Percentiles rank a stretch among this genome's conserved stretches.
These are phyloP conservation scores for Filosporella fistucella DNA, from an alignment of 495 filamentous ascomycete species.

Conservation along the genomic window DNA sequence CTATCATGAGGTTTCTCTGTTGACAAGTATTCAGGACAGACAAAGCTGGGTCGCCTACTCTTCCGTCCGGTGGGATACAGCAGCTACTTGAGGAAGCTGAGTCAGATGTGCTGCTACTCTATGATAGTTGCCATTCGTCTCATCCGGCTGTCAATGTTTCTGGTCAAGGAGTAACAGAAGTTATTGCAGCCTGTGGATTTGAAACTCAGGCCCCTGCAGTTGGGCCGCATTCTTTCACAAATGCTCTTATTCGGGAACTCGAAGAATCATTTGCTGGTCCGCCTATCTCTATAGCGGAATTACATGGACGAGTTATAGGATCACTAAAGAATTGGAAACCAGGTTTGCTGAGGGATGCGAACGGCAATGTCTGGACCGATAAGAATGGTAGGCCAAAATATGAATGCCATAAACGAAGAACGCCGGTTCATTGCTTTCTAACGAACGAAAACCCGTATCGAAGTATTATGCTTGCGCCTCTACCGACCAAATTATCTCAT, in stretches of 20 bases:
- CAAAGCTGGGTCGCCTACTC: no score
- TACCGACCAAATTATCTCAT: background rate
- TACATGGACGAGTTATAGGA: background rate
- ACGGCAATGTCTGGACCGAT: background rate
- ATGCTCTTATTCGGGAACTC: background rate
- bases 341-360: background rate
- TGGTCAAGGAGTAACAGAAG: background rate
- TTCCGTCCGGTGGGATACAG: slow-evolving; percentile 21
- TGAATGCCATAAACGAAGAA: slow-evolving; percentile 1
- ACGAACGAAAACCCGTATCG: background rate
- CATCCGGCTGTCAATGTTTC: background rate
- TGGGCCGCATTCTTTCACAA: slow-evolving; percentile 1
- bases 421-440: slow-evolving; percentile 5
- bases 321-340: background rate
- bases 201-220: slow-evolving; percentile 1
- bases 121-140: slow-evolving; percentile 24
- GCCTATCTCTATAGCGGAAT: background rate
- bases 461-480: slow-evolving; percentile 6
- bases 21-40: no score
- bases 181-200: slow-evolving; percentile 4
- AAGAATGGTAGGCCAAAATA: background rate
- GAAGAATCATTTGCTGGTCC: background rate
- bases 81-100: slow-evolving; percentile 21
- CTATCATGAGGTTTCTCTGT: no score
- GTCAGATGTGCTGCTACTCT: slow-evolving; percentile 28